Evolutionary conservation across 345 rosid species (phyloP).

Genomic region (Gossypium stocksii): DNA sequence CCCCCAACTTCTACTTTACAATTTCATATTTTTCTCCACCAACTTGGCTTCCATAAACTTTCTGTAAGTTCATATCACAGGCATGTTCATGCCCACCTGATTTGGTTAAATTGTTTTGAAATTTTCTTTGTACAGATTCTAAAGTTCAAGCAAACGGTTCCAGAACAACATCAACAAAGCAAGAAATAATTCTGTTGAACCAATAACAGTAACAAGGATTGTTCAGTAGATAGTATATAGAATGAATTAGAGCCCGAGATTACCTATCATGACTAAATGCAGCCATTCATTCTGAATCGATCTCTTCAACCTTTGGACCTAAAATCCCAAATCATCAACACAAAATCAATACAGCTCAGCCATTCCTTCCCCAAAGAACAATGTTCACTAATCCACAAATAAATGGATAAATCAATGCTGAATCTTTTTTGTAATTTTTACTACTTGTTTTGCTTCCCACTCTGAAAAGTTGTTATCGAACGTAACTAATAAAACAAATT

Average conservation of each 20-base stretch:
- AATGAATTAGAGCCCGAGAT: not conserved
- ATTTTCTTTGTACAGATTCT: not conserved
- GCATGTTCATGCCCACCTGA: not conserved
- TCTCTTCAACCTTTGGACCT: slow-evolving; percentile 61
- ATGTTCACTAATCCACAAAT: not conserved
- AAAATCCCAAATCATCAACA: slow-evolving; percentile 15
- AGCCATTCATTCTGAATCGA: slow-evolving; percentile 39
- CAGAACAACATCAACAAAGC: not conserved
- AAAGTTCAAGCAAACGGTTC: not conserved
- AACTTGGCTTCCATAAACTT: not conserved
- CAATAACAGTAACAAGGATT: not conserved
- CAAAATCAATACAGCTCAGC: slow-evolving; percentile 4
- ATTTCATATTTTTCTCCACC: not conserved
- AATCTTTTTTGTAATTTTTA: not conserved
- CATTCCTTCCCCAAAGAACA: not conserved
- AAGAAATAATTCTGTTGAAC: not conserved
- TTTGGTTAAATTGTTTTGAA: not conserved
- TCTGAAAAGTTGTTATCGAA: not conserved
- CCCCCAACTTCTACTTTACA: not conserved
- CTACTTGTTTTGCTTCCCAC: not conserved
- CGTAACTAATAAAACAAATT: not conserved
- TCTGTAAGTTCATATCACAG: not conserved
- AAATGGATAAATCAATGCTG: not conserved
- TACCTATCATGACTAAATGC: not conserved
- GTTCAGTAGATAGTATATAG: not conserved